Conservation (phyloP, 1,284 basidiomycete species). For the Laetiporus sulphureus region DNA sequence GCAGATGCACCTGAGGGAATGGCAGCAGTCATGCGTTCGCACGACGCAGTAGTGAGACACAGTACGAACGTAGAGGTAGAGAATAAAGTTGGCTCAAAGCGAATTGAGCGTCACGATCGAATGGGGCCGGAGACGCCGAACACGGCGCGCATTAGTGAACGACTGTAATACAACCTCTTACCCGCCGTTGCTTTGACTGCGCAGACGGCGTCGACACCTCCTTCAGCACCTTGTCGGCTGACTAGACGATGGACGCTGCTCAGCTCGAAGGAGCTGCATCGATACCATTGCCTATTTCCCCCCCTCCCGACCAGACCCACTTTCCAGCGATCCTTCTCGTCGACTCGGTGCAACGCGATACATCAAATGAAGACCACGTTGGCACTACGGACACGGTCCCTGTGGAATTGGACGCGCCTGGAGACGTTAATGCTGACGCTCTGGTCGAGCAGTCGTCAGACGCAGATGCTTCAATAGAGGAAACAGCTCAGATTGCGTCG, state of each 20-base stretch:
- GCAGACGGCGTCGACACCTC: constrained; percentile 6
- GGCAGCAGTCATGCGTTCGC: constrained; percentile 13
- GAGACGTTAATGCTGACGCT: too few relatives aligned
- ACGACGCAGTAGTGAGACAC: too few relatives aligned
- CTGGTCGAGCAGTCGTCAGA: constrained; percentile 3
- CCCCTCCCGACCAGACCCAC: constrained; percentile 20
- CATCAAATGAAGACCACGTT: constrained; percentile 16
- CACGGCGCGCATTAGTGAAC: not conserved
- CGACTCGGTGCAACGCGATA: too few relatives aligned
- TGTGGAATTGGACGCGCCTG: too few relatives aligned
- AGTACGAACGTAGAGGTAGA: too few relatives aligned
- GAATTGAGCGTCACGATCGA: constrained; percentile 1
- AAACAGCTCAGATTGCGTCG: constrained; percentile 4
- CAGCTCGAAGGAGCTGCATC: constrained; percentile 20
- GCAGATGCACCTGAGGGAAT: constrained; percentile 58
- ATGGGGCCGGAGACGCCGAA: not conserved
- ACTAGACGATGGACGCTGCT: constrained; percentile 18
- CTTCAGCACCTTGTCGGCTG: constrained; percentile 9
- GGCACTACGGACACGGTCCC: constrained; percentile 11
- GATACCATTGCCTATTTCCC: constrained; percentile 21
- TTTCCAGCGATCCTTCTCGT: too few relatives aligned
- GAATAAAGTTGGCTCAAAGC: too few relatives aligned
- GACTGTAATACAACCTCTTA: not conserved
- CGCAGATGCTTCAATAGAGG: not conserved
- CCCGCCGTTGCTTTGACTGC: constrained; percentile 4